phyloP scores from a whole-genome alignment of 2,329 filamentous ascomycete genomes.

The Ramularia endophylla region DNA sequence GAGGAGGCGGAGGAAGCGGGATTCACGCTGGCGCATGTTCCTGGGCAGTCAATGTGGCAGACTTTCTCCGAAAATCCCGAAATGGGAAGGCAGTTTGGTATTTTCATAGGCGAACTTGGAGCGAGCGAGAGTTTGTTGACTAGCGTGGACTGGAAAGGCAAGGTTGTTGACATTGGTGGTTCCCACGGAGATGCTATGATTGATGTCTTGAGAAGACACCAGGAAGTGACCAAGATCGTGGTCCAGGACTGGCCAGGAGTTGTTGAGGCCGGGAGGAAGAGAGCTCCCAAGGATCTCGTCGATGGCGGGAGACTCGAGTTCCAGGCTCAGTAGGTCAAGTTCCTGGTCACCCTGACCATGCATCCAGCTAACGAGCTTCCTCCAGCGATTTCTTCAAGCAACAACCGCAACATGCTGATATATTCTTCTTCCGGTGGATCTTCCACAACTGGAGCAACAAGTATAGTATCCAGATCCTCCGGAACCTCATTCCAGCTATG shows the following conservation, averaged over 20 bases:
- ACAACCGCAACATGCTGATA: slow-evolving; percentile 25
- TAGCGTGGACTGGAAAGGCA: slow-evolving; percentile 2
- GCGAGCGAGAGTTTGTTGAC: slow-evolving; percentile 1
- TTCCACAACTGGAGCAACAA: slow-evolving; percentile 22
- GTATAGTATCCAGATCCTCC: slow-evolving; percentile 16
- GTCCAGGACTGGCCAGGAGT: slow-evolving; percentile 2
- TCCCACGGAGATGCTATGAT: slow-evolving; percentile 2
- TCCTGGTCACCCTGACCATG: too few relatives aligned
- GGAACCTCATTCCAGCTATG: slow-evolving; percentile 13
- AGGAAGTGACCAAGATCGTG: slow-evolving; percentile 1
- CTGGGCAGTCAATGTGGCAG: neutral
- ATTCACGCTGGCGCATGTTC: neutral
- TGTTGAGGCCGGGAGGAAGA: neutral
- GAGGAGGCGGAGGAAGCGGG: slow-evolving; percentile 4
- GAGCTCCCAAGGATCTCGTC: neutral
- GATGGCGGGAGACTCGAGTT: neutral
- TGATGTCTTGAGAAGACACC: slow-evolving; percentile 2
- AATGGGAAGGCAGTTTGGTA: neutral
- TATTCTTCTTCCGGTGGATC: slow-evolving; percentile 21
- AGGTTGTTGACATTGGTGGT: slow-evolving; percentile 5
- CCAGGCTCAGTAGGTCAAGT: neutral
- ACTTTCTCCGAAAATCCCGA: slow-evolving; percentile 1
- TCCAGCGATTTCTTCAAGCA: slow-evolving; percentile 24
- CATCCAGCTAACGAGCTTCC: too few relatives aligned
- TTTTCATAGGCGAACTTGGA: slow-evolving; percentile 1